Evolutionary conservation across 2,329 filamentous ascomycete species (phyloP), one percentile per base, ranked within the genome.

Genomic region (Fusarium robinianum): DNA sequence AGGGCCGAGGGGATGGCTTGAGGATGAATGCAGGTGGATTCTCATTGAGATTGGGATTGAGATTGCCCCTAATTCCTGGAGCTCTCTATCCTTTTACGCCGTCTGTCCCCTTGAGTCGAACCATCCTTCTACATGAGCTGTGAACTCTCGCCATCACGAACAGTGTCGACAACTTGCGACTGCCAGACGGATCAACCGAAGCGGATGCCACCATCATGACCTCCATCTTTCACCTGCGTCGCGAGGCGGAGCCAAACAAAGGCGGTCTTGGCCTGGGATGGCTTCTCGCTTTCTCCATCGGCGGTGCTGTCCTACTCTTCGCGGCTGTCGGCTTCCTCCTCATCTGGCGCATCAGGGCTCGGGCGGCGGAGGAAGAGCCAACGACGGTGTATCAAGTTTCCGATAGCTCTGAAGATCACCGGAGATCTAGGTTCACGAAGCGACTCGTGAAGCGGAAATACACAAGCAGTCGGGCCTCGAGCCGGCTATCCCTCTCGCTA

Each of bases 291-390:
- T 73, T 80, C 40, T 71, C 72, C 9, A 51, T 81, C 17, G 70
- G 70, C 21, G 75, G 75, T n/a, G 72, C 73, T 11, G 55, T 74
- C 3, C 39, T 77, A 6, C 46, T 79, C 10, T 75, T 76, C 56
- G 62, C 69, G 2, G 62, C 55, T 6, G 44, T 78, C 6, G 73
- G 72, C 1, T 62, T 74, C 17, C 44, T 77, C 16, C 68, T 76
- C 31, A 57, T 74, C 5, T 72, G 70, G 63, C 51, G 58, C 15
- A 49, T 70, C 42, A 63, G 62, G 49, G 41, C 43, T 16, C 60
- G 58, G 3, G 35, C 35, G 24, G 33, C 49, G 22, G 24, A 52
- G 22, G n/a, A 49, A 39, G 15, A 35, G 9, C 51, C 54, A 23
- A 62, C 55, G 18, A 60, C 53, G 27, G 51, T 65, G 19, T 67